Evolutionary conservation across 129 eudicot species (phyloP).

Genomic region (Centaurea solstitialis): DNA sequence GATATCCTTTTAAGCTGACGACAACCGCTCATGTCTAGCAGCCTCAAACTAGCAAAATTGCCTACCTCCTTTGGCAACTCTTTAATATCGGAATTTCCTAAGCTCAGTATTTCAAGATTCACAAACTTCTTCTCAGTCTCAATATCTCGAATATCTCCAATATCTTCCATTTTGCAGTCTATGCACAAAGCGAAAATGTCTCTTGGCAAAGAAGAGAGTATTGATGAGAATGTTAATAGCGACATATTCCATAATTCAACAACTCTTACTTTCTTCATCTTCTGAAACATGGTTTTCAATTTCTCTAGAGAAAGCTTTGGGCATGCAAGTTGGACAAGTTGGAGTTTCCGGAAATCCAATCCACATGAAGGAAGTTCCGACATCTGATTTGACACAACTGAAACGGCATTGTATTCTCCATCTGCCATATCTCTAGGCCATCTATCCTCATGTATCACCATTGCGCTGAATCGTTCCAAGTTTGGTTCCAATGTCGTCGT

Average conservation of each 20-base stretch:
- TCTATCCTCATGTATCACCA: conserved; percentile 37
- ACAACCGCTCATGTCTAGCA: conserved; percentile 41
- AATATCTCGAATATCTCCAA: conserved; percentile 19
- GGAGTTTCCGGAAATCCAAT: conserved; percentile 16
- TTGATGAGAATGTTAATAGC: conserved; percentile 18
- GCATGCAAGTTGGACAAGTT: conserved; percentile 36
- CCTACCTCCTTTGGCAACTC: conserved; percentile 36
- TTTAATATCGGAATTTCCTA: conserved; percentile 26
- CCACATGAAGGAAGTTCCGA: conserved; percentile 38
- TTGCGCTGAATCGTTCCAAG: conserved; percentile 9
- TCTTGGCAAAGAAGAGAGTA: conserved; percentile 27
- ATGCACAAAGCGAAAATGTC: conserved; percentile 25
- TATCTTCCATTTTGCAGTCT: conserved; percentile 31
- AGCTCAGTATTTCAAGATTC: conserved; percentile 45
- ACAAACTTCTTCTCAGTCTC: conserved; percentile 27
- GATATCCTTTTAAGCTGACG: conserved; percentile 22
- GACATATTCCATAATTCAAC: conserved; percentile 39
- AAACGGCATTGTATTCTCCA: conserved; percentile 26
- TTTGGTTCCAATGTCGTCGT: conserved; percentile 17
- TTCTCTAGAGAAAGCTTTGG: conserved; percentile 33
- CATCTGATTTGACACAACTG: conserved; percentile 34
- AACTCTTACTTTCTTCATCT: conserved; percentile 26
- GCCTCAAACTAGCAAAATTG: conserved; percentile 29
- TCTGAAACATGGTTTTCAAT: conserved; percentile 21
- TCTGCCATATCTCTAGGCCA: conserved; percentile 29